Evolutionary conservation across 2,329 filamentous ascomycete species (phyloP), one percentile per base, ranked within the genome.

Genomic region (Eurotiales sp.): DNA sequence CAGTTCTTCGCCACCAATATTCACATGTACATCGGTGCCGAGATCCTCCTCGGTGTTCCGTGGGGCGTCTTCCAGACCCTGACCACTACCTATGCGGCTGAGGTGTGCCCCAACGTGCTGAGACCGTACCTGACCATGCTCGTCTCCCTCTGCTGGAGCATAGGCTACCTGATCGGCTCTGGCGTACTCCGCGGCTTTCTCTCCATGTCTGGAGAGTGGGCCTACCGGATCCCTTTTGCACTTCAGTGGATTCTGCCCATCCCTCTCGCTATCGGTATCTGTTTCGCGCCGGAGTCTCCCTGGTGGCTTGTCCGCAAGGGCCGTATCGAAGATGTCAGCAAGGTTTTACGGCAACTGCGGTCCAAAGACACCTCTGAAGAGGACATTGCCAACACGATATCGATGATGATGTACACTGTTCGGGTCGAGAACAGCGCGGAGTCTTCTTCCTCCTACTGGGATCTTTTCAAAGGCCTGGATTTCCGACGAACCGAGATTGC

Each of bases 361-460:
- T n/a, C 8, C n/a, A 8, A 14, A 25, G 14, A 15, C 11, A 25
- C 22, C n/a, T 43, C 29, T 27, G 25, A 44, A n/a, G n/a, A n/a
- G n/a, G n/a, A n/a, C n/a, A n/a, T n/a, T 12, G 30, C 44, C 8
- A n/a, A 22, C 3, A 11, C 39, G 17, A 30, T 17, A 22, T 48
- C 11, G 46, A 30, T 48, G 46, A 48, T 48, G 32, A 23, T 39
- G 11, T 22, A 48, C n/a, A 48, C 46, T 10, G 30, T 17, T 25
- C 14, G 12, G 1, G 74, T 95, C 12, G 90, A 95, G 66, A 80
- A 46, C 2, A 14, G 25, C 40, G 27, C 87, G 62, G 88, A 89
- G n/a, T n/a, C n/a, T n/a, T n/a, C n/a, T 23, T 82, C 87, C 4
- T 83, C 85, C 0, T 92, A 83, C 64, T 90, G 54, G 14, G 70